Evolutionary conservation across 805 yeast species (phyloP), one percentile per base, ranked within the genome.

Genomic region (Metschnikowia vanudenii): DNA sequence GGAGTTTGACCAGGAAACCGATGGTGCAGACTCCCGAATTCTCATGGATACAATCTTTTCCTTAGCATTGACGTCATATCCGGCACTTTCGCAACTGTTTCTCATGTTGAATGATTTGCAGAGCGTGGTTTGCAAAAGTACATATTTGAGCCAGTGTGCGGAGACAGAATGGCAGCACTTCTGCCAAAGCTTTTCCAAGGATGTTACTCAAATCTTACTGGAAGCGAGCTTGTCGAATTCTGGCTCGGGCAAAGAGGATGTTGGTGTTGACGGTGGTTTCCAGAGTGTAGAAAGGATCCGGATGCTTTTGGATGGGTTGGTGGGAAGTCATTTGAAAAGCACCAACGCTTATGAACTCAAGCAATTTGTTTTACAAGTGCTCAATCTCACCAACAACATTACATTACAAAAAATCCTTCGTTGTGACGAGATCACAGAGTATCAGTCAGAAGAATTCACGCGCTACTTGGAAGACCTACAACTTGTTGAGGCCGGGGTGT

Each of bases 81-180:
- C 75, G 3, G 43, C 61, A 0, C 45, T 62, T 3, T 50, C 62
- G 2, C 48, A 61, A 31, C 69, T 74, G 36, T 69, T 67, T 38
- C 42, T 70, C n/a, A 51, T 68, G 12, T 63, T 55, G 43, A 71
- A 71, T 46, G 76, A 72, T 45, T 56, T 72, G 36, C 50, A 54
- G 28, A 62, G 58, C 20, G 53, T 72, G 3, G 51, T 47, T 18
- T 34, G 57, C 17, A 41, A 46, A 1, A 42, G 42, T 14, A 34
- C 39, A 6, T 49, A 53, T 10, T 51, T 69, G 24, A 38, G 19
- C 5, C 30, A 46, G 22, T 53, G 53, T 39, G 59, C 58, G 1
- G 52, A 52, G 2, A 47, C 56, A 0, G 50, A 49, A 18, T 61
- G 64, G 64, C 45, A 49, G 10, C 64, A 64, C 43, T 43, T 47